These are phyloP conservation scores for Metschnikowia drakensbergensis DNA, from an alignment of 805 yeast species.

Conservation along the genomic window DNA sequence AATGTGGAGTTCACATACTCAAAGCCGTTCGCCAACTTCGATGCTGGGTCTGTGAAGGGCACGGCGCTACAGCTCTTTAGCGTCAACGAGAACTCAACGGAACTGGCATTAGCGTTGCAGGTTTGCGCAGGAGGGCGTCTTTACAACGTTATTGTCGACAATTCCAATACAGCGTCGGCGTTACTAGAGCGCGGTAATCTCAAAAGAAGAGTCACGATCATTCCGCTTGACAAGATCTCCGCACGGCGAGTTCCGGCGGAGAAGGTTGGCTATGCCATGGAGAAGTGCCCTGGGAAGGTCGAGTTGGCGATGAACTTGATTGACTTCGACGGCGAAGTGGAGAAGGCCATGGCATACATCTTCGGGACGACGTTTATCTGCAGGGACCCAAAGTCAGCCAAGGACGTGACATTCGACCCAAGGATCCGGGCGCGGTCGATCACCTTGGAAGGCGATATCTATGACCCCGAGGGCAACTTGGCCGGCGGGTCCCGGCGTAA, in stretches of 20 bases:
- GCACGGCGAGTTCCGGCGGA: conserved; percentile 53
- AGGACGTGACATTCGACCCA: conserved; percentile 82
- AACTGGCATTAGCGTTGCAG: conserved; percentile 79
- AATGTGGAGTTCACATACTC: conserved; percentile 73
- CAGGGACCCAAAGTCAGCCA: conserved; percentile 82
- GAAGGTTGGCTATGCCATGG: conserved; percentile 61
- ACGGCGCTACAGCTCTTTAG: conserved; percentile 82
- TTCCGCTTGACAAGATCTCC: conserved; percentile 84
- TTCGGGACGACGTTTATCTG: conserved; percentile 91
- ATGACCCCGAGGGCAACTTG: conserved; percentile 93
- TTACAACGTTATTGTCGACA: conserved; percentile 88
- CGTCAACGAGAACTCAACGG: conserved; percentile 51
- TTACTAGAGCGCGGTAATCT: conserved; percentile 75
- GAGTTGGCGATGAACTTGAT: conserved; percentile 84
- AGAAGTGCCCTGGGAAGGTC: conserved; percentile 77
- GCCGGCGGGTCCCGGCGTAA: conserved; percentile 88
- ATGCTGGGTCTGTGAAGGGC: conserved; percentile 69
- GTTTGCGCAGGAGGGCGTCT: conserved; percentile 91
- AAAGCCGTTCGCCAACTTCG: conserved; percentile 58
- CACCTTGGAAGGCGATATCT: conserved; percentile 88
- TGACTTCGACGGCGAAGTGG: conserved; percentile 65
- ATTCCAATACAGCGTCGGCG: conserved; percentile 78
- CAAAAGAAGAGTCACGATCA: conserved; percentile 79
- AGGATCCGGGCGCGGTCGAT: conserved; percentile 76
- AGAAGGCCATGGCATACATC: conserved; percentile 83